phyloP scores from a whole-genome alignment of 2,329 filamentous ascomycete genomes.

The Coniochaeta sp. region DNA sequence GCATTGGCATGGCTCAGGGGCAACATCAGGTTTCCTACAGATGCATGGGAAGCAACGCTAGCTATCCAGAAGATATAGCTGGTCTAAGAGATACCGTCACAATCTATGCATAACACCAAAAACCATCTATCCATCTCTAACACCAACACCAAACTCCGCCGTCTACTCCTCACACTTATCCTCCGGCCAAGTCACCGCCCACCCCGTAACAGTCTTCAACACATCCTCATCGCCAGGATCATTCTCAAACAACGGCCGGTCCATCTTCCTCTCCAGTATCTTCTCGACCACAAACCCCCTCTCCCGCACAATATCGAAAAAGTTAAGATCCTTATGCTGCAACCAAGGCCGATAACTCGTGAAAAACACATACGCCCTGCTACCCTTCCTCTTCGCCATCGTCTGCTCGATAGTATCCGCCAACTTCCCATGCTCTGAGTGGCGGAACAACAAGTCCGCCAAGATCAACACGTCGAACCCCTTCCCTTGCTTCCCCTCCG shows the following conservation, averaged over 20 bases:
- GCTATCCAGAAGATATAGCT: background rate
- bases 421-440: slow-evolving; percentile 76
- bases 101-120: too few species aligned
- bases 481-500: slow-evolving; percentile 18
- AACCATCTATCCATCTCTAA: background rate
- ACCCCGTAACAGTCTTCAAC: slow-evolving; percentile 76
- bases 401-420: slow-evolving; percentile 64
- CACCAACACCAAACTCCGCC: background rate
- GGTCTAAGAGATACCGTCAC: background rate
- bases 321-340: slow-evolving; percentile 73
- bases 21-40: background rate
- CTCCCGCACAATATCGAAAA: slow-evolving; percentile 71
- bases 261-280: slow-evolving; percentile 74
- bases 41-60: background rate
- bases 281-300: slow-evolving; percentile 71
- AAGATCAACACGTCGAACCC: slow-evolving; percentile 78
- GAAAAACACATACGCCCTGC: slow-evolving; percentile 81
- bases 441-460: slow-evolving; percentile 85
- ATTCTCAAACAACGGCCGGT: slow-evolving; percentile 81
- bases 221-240: slow-evolving; percentile 80
- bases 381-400: slow-evolving; percentile 46
- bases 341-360: slow-evolving; percentile 92
- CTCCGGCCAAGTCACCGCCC: slow-evolving; percentile 60
- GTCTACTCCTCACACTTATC: slow-evolving; percentile 19
- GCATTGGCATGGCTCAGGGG: background rate